A percentile compares a stretch with the other conserved stretches of the same genome.
Conservation (phyloP, 495 filamentous ascomycete species). For the Podospora appendiculata region DNA sequence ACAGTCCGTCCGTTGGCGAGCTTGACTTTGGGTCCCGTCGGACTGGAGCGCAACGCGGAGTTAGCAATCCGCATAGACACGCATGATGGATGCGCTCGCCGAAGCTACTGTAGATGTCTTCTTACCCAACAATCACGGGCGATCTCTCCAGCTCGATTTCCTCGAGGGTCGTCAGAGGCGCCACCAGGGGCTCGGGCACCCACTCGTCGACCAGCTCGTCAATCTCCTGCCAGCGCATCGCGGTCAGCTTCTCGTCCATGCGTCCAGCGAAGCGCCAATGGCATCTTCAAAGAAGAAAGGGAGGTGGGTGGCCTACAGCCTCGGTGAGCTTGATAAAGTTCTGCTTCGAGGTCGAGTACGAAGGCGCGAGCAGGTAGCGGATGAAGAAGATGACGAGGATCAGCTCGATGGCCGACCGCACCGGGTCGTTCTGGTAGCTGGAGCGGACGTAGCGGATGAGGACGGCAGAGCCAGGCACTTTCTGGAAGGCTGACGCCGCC, state of each 20-base stretch:
- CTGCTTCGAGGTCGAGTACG: conserved; percentile 79
- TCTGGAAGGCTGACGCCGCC: conserved; percentile 68
- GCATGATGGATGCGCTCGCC: not conserved
- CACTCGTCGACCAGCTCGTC: conserved; percentile 97
- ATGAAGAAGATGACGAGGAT: conserved; percentile 94
- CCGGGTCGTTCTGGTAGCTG: conserved; percentile 94
- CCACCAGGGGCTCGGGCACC: conserved; percentile 88
- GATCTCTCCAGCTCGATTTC: conserved; percentile 76
- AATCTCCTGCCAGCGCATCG: conserved; percentile 57
- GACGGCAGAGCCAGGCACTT: conserved; percentile 87
- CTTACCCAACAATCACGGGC: conserved; percentile 79
- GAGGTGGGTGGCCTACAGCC: conserved; percentile 41
- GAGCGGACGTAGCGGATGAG: conserved; percentile 90
- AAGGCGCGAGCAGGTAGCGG: conserved; percentile 82
- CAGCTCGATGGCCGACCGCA: conserved; percentile 87
- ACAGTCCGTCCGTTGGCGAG: conserved; percentile 84
- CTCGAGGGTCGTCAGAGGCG: conserved; percentile 61
- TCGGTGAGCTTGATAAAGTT: conserved; percentile 84
- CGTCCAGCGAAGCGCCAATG: not conserved
- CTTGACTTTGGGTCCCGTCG: conserved; percentile 84
- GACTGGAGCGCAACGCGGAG: conserved; percentile 42
- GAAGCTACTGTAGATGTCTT: not conserved
- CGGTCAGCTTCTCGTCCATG: not conserved
- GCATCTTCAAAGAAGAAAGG: not conserved
- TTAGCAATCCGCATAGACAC: not conserved